phyloP scores from a whole-genome alignment of 1,284 basidiomycete genomes.

The Austroboletus niveus region DNA sequence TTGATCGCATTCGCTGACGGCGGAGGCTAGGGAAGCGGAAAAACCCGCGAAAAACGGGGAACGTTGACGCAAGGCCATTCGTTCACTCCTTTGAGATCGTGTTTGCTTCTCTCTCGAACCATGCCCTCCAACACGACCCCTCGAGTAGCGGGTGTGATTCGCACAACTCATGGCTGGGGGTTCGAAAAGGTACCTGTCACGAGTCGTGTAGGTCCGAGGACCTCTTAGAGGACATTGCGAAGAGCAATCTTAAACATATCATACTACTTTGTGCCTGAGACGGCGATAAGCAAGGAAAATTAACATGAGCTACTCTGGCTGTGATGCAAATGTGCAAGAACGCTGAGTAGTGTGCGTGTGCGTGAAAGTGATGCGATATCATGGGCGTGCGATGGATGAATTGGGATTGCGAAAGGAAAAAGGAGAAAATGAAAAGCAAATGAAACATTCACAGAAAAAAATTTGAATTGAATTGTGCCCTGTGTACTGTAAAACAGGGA shows the following conservation, averaged over 20 bases:
- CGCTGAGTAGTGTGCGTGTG: conserved; percentile 4
- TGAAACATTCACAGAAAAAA: not conserved
- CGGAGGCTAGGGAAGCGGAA: conserved; percentile 18
- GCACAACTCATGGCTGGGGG: too few relatives aligned
- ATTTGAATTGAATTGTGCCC: conserved; percentile 11
- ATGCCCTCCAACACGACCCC: too few relatives aligned
- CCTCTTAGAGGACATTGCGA: conserved; percentile 1
- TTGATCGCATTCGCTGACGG: conserved; percentile 8
- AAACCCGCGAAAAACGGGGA: conserved; percentile 17
- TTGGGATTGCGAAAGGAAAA: conserved; percentile 1
- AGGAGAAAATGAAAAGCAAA: not conserved
- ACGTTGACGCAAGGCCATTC: conserved; percentile 13
- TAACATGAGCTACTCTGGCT: conserved; percentile 12
- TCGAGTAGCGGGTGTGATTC: too few relatives aligned
- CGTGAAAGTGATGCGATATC: conserved; percentile 14
- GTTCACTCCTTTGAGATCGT: conserved; percentile 2
- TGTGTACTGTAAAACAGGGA: conserved; percentile 6
- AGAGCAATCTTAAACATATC: conserved; percentile 13
- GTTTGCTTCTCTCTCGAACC: conserved; percentile 1
- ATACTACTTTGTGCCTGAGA: conserved; percentile 17
- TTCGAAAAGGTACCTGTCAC: not conserved
- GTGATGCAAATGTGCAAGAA: conserved; percentile 14
- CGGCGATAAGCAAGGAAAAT: conserved; percentile 13
- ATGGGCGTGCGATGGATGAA: conserved; percentile 20
- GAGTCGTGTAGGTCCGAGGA: not conserved